Evolutionary conservation across 2,329 filamentous ascomycete species (phyloP).

Genomic region (Hypoxylon sp.): DNA sequence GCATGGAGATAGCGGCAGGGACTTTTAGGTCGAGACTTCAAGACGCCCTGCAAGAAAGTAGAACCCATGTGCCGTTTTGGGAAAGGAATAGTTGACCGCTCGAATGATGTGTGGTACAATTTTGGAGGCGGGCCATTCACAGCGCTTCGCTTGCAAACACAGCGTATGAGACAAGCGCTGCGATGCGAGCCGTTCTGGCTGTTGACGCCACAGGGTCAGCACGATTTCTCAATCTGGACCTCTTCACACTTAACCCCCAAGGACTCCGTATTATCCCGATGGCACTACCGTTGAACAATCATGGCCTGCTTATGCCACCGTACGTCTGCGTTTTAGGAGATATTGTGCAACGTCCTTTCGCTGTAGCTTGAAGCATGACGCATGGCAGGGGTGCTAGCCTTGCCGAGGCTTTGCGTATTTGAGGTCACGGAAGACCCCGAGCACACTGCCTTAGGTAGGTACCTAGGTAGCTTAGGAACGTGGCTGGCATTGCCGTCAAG

Average conservation of each 20-base stretch:
- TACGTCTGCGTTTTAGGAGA: constrained; percentile 4
- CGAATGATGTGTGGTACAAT: constrained; percentile 40
- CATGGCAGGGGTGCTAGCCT: constrained; percentile 20
- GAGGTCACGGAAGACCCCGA: constrained; percentile 14
- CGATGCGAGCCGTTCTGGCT: constrained; percentile 31
- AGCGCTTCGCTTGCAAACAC: constrained; percentile 42
- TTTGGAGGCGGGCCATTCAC: constrained; percentile 39
- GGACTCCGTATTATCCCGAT: constrained; percentile 31
- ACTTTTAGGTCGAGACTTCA: constrained; percentile 2
- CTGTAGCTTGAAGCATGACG: constrained; percentile 8
- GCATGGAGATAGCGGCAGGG: constrained; percentile 7
- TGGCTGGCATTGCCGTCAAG: constrained; percentile 1
- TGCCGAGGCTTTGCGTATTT: constrained; percentile 10
- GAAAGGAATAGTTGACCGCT: constrained; percentile 42
- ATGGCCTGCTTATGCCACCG: neutral
- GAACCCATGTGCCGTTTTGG: constrained; percentile 33
- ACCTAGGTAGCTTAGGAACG: neutral
- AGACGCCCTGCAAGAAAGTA: constrained; percentile 24
- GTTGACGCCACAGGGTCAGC: constrained; percentile 5
- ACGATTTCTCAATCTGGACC: constrained; percentile 18
- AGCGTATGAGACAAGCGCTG: constrained; percentile 46
- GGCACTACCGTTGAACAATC: constrained; percentile 12
- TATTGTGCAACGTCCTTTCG: constrained; percentile 9
- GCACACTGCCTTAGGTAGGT: too few relatives aligned
- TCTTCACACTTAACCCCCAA: constrained; percentile 6